Conservation (phyloP, 2,329 filamentous ascomycete genomes). For the Fusarium proliferatum region DNA sequence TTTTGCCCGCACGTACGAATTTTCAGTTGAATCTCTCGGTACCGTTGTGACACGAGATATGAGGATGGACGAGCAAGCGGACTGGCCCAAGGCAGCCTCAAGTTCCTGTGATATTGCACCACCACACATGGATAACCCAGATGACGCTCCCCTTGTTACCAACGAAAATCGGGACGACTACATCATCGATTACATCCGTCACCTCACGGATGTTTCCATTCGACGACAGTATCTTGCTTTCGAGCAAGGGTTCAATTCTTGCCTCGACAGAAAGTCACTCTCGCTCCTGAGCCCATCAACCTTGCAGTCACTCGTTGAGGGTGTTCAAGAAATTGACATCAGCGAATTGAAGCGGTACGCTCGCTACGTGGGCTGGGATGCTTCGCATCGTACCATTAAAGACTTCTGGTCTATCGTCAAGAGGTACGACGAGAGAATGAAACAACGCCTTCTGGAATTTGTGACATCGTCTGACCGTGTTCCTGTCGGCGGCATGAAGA, state of each 20-base stretch:
- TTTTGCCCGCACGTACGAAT: conserved; percentile 87
- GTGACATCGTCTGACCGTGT: conserved; percentile 93
- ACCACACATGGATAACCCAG: conserved; percentile 48
- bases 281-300: conserved; percentile 76
- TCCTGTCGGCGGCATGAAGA: conserved; percentile 85
- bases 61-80: conserved; percentile 50
- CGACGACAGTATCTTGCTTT: conserved; percentile 84
- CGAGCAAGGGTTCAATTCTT: conserved; percentile 80
- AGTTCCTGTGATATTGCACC: conserved; percentile 33
- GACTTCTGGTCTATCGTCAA: conserved; percentile 89
- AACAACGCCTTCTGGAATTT: conserved; percentile 85
- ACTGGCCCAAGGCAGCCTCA: conserved; percentile 66
- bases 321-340: conserved; percentile 83
- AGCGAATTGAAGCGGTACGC: conserved; percentile 75
- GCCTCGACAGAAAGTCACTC: conserved; percentile 77
- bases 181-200: conserved; percentile 85
- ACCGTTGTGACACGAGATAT: conserved; percentile 68
- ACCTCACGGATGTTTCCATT: conserved; percentile 83
- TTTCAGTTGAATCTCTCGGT: conserved; percentile 73
- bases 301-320: conserved; percentile 85
- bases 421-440: conserved; percentile 74
- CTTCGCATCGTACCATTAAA: conserved; percentile 73
- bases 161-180: conserved; percentile 82
- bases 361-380: conserved; percentile 84
- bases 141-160: conserved; percentile 79